phyloP scores from a whole-genome alignment of 306 rosid genomes.

The Lablab purpureus region DNA sequence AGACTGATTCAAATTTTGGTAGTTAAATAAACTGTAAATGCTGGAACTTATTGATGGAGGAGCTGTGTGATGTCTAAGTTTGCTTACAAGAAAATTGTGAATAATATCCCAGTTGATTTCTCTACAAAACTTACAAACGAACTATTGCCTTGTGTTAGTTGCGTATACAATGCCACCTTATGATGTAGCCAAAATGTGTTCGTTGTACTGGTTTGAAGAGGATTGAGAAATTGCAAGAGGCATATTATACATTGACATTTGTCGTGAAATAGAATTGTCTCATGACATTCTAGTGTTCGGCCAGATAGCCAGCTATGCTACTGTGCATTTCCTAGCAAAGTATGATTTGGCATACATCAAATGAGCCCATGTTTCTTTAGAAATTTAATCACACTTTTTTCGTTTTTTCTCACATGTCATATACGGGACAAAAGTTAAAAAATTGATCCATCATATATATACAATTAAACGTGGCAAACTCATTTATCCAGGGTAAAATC shows the following conservation, averaged over 20 bases:
- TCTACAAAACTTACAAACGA: not conserved
- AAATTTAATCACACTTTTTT: not conserved
- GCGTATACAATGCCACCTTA: not conserved
- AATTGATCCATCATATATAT: conserved; percentile 4
- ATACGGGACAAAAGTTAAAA: not conserved
- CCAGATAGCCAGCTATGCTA: not conserved
- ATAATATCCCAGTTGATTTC: not conserved
- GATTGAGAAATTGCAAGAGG: not conserved
- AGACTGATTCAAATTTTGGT: not conserved
- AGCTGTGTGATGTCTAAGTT: not conserved
- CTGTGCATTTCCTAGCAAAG: not conserved
- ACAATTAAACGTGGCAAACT: conserved; percentile 1
- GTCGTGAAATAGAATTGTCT: not conserved
- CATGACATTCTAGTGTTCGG: not conserved
- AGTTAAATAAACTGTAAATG: not conserved
- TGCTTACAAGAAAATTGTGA: not conserved
- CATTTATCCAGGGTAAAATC: not conserved
- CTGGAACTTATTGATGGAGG: not conserved
- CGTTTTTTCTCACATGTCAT: not conserved
- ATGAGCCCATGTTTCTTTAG: not conserved
- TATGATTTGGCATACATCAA: not conserved
- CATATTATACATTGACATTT: not conserved
- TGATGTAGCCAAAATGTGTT: not conserved
- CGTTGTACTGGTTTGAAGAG: not conserved
- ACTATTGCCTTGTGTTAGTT: not conserved